These are phyloP conservation scores for Capronia epimyces DNA, from an alignment of 2,329 filamentous ascomycete species.

Conservation along the genomic window DNA sequence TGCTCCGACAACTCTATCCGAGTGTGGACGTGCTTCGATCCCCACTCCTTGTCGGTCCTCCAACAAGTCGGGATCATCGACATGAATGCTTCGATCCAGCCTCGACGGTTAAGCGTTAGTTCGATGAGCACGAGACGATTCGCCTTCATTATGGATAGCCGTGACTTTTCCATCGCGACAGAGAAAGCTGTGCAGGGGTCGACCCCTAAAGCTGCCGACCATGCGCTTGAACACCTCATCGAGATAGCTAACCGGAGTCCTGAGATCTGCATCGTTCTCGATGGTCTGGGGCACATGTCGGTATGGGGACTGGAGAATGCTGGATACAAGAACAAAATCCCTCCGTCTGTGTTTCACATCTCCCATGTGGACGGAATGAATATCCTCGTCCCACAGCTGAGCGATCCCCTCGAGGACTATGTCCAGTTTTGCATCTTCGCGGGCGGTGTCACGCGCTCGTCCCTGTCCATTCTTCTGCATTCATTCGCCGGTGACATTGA, in stretches of 20 bases:
- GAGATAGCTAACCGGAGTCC: conserved; percentile 78
- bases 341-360: conserved; percentile 74
- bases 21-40: conserved; percentile 75
- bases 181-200: conserved; percentile 66
- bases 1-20: conserved; percentile 74
- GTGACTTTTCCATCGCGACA: conserved; percentile 71
- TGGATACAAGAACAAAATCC: conserved; percentile 61
- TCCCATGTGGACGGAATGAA: conserved; percentile 64
- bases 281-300: conserved; percentile 79
- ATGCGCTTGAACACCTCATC: conserved; percentile 76
- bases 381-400: conserved; percentile 36
- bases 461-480: conserved; percentile 70
- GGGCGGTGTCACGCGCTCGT: conserved; percentile 54
- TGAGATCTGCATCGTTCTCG: conserved; percentile 80
- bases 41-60: conserved; percentile 64
- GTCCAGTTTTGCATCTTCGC: conserved; percentile 70
- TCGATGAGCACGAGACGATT: conserved; percentile 51
- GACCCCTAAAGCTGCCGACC: conserved; percentile 56
- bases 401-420: conserved; percentile 45
- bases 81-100: conserved; percentile 64
- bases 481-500: conserved; percentile 80
- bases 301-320: conserved; percentile 90
- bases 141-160: conserved; percentile 75
- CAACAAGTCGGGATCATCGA: conserved; percentile 78
- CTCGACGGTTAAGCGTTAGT: conserved; percentile 41